phyloP scores from a whole-genome alignment of 768 basidiomycete species.

The Phaffia tasmanica region DNA sequence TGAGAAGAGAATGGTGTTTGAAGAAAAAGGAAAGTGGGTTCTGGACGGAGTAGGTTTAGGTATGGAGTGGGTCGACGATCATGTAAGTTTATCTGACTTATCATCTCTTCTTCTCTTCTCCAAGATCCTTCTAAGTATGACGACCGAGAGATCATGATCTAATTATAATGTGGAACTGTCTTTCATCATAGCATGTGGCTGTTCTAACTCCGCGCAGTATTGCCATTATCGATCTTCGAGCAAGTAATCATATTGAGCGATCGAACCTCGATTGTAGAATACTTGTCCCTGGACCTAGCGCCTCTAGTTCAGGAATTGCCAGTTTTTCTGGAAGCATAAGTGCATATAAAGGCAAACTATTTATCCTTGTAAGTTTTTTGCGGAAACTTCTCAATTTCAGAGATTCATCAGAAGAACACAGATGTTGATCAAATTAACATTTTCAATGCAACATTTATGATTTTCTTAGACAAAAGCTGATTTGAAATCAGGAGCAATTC shows the following conservation, averaged over 20 bases:
- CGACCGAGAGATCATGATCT: too few relatives aligned
- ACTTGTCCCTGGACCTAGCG: conserved; percentile 20
- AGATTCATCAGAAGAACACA: background rate
- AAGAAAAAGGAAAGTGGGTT: conserved; percentile 51
- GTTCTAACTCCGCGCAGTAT: conserved; percentile 46
- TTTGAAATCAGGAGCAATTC: conserved; percentile 66
- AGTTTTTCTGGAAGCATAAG: conserved; percentile 53
- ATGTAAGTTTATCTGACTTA: conserved; percentile 58
- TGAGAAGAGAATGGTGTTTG: conserved; percentile 52
- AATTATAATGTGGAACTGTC: too few relatives aligned
- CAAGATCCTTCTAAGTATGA: too few relatives aligned
- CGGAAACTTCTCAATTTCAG: background rate
- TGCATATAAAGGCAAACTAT: conserved; percentile 80
- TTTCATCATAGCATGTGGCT: conserved; percentile 28
- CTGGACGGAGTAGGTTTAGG: conserved; percentile 56
- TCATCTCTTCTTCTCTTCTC: background rate
- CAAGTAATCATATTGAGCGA: conserved; percentile 52
- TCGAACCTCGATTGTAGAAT: conserved; percentile 30
- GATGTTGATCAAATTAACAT: background rate
- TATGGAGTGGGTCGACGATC: conserved; percentile 75
- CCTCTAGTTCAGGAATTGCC: conserved; percentile 4
- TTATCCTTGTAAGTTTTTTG: conserved; percentile 60
- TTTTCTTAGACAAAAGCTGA: conserved; percentile 50
- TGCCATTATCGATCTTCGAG: conserved; percentile 57
- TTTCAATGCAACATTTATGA: background rate